Percentiles rank a stretch among this genome's conserved stretches.
These are phyloP conservation scores for Diaporthe batatas DNA, from an alignment of 2,329 filamentous ascomycete genomes.

Conservation along the genomic window DNA sequence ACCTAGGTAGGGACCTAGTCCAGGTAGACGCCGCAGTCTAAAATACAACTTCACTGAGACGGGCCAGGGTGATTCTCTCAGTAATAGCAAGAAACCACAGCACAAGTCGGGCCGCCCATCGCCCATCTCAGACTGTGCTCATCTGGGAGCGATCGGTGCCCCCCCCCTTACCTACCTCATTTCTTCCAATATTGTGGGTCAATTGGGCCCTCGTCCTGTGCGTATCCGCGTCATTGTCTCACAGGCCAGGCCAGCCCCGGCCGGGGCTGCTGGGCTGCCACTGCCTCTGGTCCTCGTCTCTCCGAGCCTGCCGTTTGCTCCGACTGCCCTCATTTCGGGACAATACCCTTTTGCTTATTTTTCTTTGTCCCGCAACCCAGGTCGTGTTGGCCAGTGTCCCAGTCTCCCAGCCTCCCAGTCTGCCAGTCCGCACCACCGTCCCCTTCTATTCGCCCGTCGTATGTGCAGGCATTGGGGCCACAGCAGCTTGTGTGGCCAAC, in stretches of 20 bases:
- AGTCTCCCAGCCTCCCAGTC: background rate
- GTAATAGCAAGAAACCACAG: background rate
- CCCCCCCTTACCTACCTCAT: background rate
- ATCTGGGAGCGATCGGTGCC: slow-evolving; percentile 9
- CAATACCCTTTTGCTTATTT: slow-evolving; percentile 6
- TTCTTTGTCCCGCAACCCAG: slow-evolving; percentile 9
- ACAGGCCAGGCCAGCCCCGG: slow-evolving; percentile 11
- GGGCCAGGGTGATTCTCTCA: slow-evolving; percentile 2
- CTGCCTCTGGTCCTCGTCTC: slow-evolving; percentile 1
- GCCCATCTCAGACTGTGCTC: background rate
- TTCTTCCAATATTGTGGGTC: too few relatives aligned
- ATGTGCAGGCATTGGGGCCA: slow-evolving; percentile 38
- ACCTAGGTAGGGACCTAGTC: too few relatives aligned
- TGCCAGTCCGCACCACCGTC: too few relatives aligned
- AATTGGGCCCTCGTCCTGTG: slow-evolving; percentile 7
- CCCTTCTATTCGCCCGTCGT: slow-evolving; percentile 36
- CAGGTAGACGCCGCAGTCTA: background rate
- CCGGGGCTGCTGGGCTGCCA: slow-evolving; percentile 1
- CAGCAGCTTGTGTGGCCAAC: slow-evolving; percentile 23
- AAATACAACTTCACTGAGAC: slow-evolving; percentile 8
- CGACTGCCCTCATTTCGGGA: background rate
- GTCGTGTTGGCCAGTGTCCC: slow-evolving; percentile 8
- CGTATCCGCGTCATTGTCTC: slow-evolving; percentile 39
- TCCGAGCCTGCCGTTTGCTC: slow-evolving; percentile 4
- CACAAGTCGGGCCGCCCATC: background rate